These are phyloP conservation scores for Pezicula neosporulosa DNA, from an alignment of 2,329 filamentous ascomycete genomes.

Conservation along the genomic window DNA sequence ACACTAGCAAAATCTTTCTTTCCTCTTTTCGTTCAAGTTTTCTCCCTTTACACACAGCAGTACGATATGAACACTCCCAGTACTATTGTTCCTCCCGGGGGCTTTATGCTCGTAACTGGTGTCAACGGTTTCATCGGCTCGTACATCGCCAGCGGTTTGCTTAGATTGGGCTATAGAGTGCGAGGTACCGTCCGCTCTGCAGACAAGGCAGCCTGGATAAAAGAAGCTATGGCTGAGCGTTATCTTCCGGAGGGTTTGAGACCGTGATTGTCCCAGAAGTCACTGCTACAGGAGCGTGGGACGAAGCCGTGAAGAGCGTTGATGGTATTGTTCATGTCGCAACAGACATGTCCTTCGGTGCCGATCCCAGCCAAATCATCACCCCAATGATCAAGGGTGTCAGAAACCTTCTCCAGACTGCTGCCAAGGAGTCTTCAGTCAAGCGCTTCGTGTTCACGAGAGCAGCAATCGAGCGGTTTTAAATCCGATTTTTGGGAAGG, in stretches of 20 bases:
- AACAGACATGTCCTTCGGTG: slow-evolving; percentile 28
- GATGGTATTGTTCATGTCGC: slow-evolving; percentile 36
- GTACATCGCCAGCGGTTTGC: slow-evolving; percentile 35
- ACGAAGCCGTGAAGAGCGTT: slow-evolving; percentile 25
- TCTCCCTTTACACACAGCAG: too few relatives aligned
- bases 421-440: slow-evolving; percentile 29
- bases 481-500: slow-evolving; percentile 9
- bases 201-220: slow-evolving; percentile 30
- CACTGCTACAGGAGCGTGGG: slow-evolving; percentile 16
- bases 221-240: slow-evolving; percentile 25
- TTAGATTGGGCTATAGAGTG: slow-evolving; percentile 38
- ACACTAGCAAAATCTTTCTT: too few relatives aligned
- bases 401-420: slow-evolving; percentile 30
- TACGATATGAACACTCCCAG: too few relatives aligned
- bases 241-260: slow-evolving; percentile 32
- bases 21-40: too few relatives aligned
- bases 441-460: slow-evolving; percentile 36
- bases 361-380: slow-evolving; percentile 38
- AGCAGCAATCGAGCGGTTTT: slow-evolving; percentile 15
- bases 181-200: slow-evolving; percentile 38
- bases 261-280: slow-evolving; percentile 33
- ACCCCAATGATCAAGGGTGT: slow-evolving; percentile 28
- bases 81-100: too few relatives aligned
- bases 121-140: slow-evolving; percentile 38
- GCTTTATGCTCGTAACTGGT: slow-evolving; percentile 36